Percentiles rank a stretch among this genome's conserved stretches.
Evolutionary conservation across 331 rosid genomes (phyloP).

Genomic region (Malus hybrid): DNA sequence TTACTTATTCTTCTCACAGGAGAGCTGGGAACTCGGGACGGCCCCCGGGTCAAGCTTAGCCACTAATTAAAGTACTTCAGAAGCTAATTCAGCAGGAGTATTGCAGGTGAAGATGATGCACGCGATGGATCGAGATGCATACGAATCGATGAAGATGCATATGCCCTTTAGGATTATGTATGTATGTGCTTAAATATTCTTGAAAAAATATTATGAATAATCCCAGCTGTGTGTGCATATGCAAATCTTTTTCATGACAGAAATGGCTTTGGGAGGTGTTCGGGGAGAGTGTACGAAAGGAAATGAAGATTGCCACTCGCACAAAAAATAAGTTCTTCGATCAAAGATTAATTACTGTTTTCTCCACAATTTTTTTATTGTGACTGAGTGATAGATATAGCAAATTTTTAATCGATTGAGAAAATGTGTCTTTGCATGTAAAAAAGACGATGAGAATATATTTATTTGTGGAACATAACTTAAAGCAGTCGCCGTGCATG

Average conservation of each 20-base stretch:
- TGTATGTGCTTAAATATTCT: background rate
- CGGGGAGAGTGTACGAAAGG: background rate
- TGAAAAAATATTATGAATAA: conserved; percentile 13
- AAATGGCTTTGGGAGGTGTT: conserved; percentile 26
- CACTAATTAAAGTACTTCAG: background rate
- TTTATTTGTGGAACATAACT: background rate
- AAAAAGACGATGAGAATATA: background rate
- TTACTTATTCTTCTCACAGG: conserved; percentile 26
- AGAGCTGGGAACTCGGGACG: conserved; percentile 67
- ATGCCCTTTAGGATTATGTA: background rate
- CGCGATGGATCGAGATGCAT: background rate
- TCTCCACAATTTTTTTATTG: background rate
- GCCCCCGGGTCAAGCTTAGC: conserved; percentile 70
- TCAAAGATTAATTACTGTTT: background rate
- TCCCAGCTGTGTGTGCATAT: conserved; percentile 25
- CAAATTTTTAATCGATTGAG: background rate
- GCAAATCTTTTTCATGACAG: conserved; percentile 31
- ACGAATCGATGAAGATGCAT: background rate
- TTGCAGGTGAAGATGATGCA: background rate
- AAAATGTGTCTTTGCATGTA: background rate
- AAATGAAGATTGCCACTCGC: background rate
- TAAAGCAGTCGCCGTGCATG: background rate
- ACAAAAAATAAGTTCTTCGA: background rate
- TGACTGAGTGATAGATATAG: background rate
- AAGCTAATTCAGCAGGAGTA: background rate